Evolutionary conservation across 345 rosid genomes (phyloP).

Genomic region (Turnera subulata): DNA sequence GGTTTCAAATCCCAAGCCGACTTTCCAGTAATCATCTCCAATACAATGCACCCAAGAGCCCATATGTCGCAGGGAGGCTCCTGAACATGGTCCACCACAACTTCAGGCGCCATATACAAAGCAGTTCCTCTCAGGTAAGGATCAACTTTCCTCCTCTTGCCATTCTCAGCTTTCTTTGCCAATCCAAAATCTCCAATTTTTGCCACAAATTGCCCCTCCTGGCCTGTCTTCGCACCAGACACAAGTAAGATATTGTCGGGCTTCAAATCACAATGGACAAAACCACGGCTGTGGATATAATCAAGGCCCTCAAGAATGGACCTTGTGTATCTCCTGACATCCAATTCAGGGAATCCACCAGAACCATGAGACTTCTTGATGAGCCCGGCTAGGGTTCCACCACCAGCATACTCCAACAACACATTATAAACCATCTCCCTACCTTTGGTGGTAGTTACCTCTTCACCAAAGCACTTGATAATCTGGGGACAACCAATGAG

Average conservation of each 20-base stretch:
- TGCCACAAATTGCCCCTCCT: conserved; percentile 3
- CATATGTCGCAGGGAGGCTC: conserved; percentile 80
- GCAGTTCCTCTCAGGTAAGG: conserved; percentile 56
- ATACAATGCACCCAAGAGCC: conserved; percentile 76
- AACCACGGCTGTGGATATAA: conserved; percentile 59
- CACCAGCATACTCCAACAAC: conserved; percentile 65
- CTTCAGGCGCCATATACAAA: conserved; percentile 74
- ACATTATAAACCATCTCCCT: conserved; percentile 51
- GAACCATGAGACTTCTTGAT: conserved; percentile 27
- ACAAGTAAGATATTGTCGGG: conserved; percentile 55
- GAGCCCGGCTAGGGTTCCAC: conserved; percentile 53
- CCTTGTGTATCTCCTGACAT: conserved; percentile 42
- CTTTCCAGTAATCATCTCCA: conserved; percentile 72
- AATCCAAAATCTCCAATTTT: conserved; percentile 81
- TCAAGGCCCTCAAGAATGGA: conserved; percentile 51
- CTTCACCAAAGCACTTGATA: conserved; percentile 51
- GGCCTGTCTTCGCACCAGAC: conserved; percentile 29
- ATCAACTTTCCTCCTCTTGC: conserved; percentile 21
- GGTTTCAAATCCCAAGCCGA: conserved; percentile 47
- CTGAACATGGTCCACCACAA: conserved; percentile 47
- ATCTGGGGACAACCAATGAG: conserved; percentile 46
- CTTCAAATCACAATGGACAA: conserved; percentile 68
- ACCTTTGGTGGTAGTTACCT: conserved; percentile 27
- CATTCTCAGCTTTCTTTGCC: conserved; percentile 40
- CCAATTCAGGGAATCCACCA: conserved; percentile 49